Conservation (phyloP, 495 filamentous ascomycete genomes). For the Hypoxylon perforatum region DNA sequence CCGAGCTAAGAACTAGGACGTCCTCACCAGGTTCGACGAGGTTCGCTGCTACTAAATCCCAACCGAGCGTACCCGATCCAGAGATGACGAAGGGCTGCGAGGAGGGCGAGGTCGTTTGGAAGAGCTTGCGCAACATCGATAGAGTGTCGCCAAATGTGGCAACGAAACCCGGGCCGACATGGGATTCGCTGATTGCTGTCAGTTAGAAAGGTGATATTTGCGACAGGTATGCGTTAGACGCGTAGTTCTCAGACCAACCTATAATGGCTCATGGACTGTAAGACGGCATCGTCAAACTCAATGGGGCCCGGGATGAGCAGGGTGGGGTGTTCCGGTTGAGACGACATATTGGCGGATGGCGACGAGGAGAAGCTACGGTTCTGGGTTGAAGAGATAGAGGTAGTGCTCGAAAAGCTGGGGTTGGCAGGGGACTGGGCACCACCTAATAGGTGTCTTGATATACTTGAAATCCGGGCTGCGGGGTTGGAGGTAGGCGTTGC, state of each 20-base stretch:
- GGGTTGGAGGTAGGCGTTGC: conserved; percentile 63
- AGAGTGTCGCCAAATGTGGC: conserved; percentile 90
- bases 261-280: conserved; percentile 94
- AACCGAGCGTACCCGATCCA: conserved; percentile 94
- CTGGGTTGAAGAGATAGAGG: conserved; percentile 60
- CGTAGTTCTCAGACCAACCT: conserved; percentile 67
- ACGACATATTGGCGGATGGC: conserved; percentile 71
- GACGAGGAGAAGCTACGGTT: conserved; percentile 48
- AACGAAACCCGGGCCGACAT: conserved; percentile 89
- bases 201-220: conserved; percentile 16
- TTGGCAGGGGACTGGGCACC: conserved; percentile 59
- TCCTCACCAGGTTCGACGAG: conserved; percentile 88
- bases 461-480: conserved; percentile 78
- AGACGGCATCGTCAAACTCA: conserved; percentile 97
- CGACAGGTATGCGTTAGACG: not conserved
- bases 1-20: conserved; percentile 90
- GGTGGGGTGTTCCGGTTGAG: conserved; percentile 81
- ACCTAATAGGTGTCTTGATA: conserved; percentile 81
- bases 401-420: conserved; percentile 72
- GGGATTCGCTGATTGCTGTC: conserved; percentile 77
- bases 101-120: conserved; percentile 82
- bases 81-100: conserved; percentile 93
- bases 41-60: conserved; percentile 95
- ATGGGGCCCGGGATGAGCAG: conserved; percentile 96
- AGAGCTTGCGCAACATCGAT: conserved; percentile 87